Base-by-base conservation (phyloP, 345 rosid genomes). In the Brassica juncea region DNA sequence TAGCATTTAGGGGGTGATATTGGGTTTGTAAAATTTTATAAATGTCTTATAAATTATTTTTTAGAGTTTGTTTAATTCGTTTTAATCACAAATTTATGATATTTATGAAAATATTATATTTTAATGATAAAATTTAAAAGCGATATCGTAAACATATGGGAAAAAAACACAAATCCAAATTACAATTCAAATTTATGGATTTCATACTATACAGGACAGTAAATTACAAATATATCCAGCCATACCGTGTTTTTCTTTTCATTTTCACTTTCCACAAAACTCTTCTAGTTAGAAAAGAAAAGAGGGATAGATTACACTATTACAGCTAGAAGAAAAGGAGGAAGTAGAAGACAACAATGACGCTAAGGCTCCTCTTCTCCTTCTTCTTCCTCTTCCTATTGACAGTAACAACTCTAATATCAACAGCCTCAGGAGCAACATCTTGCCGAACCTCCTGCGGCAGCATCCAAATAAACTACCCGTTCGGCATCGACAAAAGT, bases 401-500 rank as follows among this genome's bases (percentile, higher is more conserved):
- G 68, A 72, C 55, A 72, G 55, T 59, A 69, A 61, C 70, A 78
- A 78, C 60, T 14, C 59, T 78, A 27, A 57, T 54, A 58, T 59
- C 44, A 47, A 60, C 63, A 69, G 14, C 28, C 71, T 74, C 61
- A 12, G 75, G 66, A 80, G 35, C 75, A 68, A 58, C 82, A 34
- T 70, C 77, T 4, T 94, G 99, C 85, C 86, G 91, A 31, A 71
- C 81, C 58, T 62, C 79, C 44, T 94, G 99, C 80, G 95, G 94
- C 78, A 75, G 27, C 87, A 83, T 89, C 35, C 71, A 87, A 12
- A 85, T 94, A 67, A 85, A 83, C 76, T 94, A 91, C 86, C 99
- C 99, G 0, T 94, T 94, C 62, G 94, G 89, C 47, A 64, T 94
- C 75, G 97, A 91, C 70, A 90, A 88, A 6, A 97, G 99, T 1